Percentiles rank a stretch among this genome's conserved stretches.
Conservation (phyloP, 306 rosid genomes). For the Cicer pinnatifidum region DNA sequence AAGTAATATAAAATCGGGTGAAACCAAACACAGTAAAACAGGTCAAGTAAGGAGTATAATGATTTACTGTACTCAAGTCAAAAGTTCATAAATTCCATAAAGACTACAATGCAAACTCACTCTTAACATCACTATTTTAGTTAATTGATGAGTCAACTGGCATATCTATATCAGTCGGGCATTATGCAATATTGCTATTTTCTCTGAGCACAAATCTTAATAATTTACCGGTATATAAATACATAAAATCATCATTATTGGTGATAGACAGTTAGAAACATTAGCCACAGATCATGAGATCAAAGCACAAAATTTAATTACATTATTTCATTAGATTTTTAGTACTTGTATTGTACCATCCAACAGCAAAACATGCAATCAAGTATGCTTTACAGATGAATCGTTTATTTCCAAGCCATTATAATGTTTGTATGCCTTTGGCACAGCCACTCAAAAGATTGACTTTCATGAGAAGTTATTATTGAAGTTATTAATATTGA, state of each 20-base stretch:
- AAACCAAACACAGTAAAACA: slow-evolving; percentile 38
- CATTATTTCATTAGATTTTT: neutral
- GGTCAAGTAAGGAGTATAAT: slow-evolving; percentile 21
- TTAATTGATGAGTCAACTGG: slow-evolving; percentile 17
- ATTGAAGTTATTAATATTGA: neutral
- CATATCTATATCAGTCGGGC: neutral
- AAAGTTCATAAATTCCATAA: slow-evolving; percentile 3
- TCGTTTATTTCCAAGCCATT: neutral
- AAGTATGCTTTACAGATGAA: slow-evolving; percentile 27
- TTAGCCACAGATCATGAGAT: slow-evolving; percentile 3
- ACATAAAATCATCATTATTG: slow-evolving; percentile 12
- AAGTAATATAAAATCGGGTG: slow-evolving; percentile 33
- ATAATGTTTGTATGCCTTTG: slow-evolving; percentile 33
- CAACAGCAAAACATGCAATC: slow-evolving; percentile 20
- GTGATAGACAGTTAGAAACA: slow-evolving; percentile 13
- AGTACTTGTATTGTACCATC: neutral
- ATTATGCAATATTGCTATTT: slow-evolving; percentile 8
- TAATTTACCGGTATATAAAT: slow-evolving; percentile 14
- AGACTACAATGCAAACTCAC: slow-evolving; percentile 12
- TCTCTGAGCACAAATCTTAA: slow-evolving; percentile 1
- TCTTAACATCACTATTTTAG: slow-evolving; percentile 20
- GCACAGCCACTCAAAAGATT: slow-evolving; percentile 5
- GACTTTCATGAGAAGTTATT: slow-evolving; percentile 23
- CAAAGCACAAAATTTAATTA: neutral
- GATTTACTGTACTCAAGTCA: slow-evolving; percentile 20